These are phyloP conservation scores for Pachysandra terminalis DNA, from an alignment of 164 flowering plant genomes.

Conservation along the genomic window DNA sequence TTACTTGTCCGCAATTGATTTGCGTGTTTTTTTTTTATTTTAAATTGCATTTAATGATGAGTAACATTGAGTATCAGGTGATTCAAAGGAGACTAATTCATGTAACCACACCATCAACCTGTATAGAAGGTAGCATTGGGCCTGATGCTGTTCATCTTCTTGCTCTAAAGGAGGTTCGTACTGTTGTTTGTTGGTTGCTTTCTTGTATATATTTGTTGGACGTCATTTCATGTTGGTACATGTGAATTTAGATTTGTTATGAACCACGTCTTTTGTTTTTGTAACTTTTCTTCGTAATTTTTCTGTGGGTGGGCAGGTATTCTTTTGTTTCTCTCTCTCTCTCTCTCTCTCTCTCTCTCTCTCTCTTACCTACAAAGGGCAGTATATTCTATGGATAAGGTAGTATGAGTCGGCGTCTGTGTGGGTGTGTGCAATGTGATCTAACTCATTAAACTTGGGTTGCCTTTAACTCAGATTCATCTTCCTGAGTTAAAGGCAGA, in stretches of 20 bases:
- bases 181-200: slow-evolving; percentile 5
- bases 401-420: no score
- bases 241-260: background rate
- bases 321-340: no score
- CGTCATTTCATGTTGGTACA: background rate
- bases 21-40: background rate
- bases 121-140: slow-evolving; percentile 62
- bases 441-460: background rate
- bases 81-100: slow-evolving; percentile 73
- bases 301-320: background rate
- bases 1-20: background rate
- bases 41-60: slow-evolving; percentile 1
- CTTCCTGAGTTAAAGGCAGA: background rate
- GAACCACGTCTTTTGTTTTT: no score
- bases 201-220: background rate
- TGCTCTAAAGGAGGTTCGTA: slow-evolving; percentile 79
- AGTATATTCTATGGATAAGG: no score
- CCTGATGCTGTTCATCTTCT: slow-evolving; percentile 97
- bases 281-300: background rate
- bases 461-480: background rate
- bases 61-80: slow-evolving; percentile 52
- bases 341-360: no score
- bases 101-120: slow-evolving; percentile 78
- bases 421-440: background rate
- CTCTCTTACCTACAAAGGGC: no score